phyloP scores from a whole-genome alignment of 352 stramenopile genomes.

The Nannochloropsis limnetica region DNA sequence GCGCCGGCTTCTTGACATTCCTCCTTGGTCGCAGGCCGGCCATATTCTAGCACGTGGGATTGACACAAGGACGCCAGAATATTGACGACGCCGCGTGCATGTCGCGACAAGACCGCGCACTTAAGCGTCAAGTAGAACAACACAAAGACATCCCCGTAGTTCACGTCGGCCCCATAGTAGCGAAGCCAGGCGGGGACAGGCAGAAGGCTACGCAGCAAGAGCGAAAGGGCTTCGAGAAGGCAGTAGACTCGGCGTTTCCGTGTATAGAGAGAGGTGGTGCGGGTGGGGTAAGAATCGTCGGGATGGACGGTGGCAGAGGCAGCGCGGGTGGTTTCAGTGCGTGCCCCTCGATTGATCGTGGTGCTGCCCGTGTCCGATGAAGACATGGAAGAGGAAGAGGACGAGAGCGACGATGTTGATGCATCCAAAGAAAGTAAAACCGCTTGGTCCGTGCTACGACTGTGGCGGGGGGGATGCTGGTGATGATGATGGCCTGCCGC shows the following conservation, averaged over 20 bases:
- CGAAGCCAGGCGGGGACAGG: slow-evolving; percentile 7
- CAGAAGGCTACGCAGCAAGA: background rate
- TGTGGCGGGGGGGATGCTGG: background rate
- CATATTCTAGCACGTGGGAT: background rate
- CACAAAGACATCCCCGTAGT: background rate
- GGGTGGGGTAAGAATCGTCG: background rate
- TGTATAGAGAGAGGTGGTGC: background rate
- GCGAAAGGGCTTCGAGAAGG: slow-evolving; percentile 2
- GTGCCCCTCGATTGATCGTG: background rate
- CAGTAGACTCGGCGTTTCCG: background rate
- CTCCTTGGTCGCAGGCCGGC: background rate
- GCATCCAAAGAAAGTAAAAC: background rate
- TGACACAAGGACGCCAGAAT: background rate
- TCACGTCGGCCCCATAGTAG: background rate
- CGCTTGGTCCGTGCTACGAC: background rate
- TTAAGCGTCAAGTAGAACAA: slow-evolving; percentile 4
- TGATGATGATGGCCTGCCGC: background rate
- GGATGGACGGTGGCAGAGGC: background rate
- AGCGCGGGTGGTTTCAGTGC: background rate
- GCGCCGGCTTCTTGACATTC: background rate
- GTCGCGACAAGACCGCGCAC: background rate
- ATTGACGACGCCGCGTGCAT: background rate
- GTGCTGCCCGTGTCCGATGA: background rate
- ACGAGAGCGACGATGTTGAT: background rate
- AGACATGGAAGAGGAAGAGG: background rate